Base-by-base conservation (phyloP, 2,329 filamentous ascomycete genomes). In the Colletotrichum liriopes region DNA sequence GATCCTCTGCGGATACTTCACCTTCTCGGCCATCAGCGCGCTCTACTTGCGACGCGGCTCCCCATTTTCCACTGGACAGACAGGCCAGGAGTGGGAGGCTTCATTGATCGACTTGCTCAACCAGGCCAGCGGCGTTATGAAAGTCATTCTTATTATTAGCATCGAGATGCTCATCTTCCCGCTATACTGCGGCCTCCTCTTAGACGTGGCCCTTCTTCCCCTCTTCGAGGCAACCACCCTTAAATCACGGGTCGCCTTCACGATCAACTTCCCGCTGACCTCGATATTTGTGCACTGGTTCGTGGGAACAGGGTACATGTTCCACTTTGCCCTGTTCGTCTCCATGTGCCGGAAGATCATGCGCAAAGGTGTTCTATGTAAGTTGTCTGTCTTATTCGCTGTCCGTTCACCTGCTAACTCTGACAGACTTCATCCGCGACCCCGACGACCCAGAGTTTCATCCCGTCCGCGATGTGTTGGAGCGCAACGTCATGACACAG, bases 151-250 rank as follows among this genome's bases (percentile, higher is more conserved):
- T 73, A 98, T 99, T 78, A 99, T 99, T 75, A 96, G 95, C 75
- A 99, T 99, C 77, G 96, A 99, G 84, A 99, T 99, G 96, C 91
- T 99, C 45, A 91, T 95, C 8, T 99, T 99, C 79, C 96, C 96
- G 0, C 87, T 99, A 1, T 99, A 99, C 81, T 99, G 96, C 78
- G 96, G 96, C 6, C 87, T 98, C 45, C 88, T 99, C 1, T 90
- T 99, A 43, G 96, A 99, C 79, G 83, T 94, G 56, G 96, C 96
- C 6, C 86, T 98, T 61, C 87, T 99, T 20, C 96, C 96, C 0
- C 87, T 99, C 0, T 99, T 99, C 79, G 93, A 94, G 74, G 87
- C 92, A 73, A 92, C 94, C 0, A 95, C 93, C 0, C 82, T 98
- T 63, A 88, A 89, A 74, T 94, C 94, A 9, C 91, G 96, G 29